Evolutionary conservation across 352 stramenopile genomes (phyloP), one percentile per base, ranked within the genome.

Genomic region (Phytophthora capsici): DNA sequence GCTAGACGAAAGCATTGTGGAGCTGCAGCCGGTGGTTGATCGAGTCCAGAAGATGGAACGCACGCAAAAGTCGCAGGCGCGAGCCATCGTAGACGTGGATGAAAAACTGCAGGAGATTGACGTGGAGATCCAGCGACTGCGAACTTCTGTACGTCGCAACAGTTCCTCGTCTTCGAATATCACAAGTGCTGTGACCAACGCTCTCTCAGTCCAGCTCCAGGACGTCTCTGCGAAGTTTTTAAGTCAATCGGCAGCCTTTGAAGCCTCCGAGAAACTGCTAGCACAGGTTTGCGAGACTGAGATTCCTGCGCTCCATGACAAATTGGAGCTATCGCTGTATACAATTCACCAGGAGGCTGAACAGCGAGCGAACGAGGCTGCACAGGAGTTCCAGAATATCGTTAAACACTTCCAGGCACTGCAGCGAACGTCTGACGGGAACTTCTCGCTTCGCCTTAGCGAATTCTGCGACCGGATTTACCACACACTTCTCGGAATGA

Each of bases 71-170:
- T 45, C 74, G 2, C 78, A 89, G 14, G 73, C 54, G 0, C 63
- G 85, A 44, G 69, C 64, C 3, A 67, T 91, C 17, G 55, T 82
- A 25, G 75, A 80, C 4, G 66, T 88, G 4, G 80, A 89, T 8
- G 80, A 89, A 55, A 88, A 88, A 17, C 55, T 91, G 6, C 75
- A 88, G 17, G 57, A 69, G 1, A 46, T 88, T 2, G 78, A 89
- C 25, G 57, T 81, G 13, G 82, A 91, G 36, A 57, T 91, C 5
- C 71, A 83, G 3, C 75, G 79, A 16, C 47, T 90, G 30, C 75
- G 79, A 9, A 76, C 71, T 16, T 74, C 60, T 2, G 59, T 57
- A 6, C 70, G 77, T 3, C 77, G 77, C 2, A 80, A 78, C 10
- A 88, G 63, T 30, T 72, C 76, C 1, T 34, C 65, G 1, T 62